Evolutionary conservation across 2,329 filamentous ascomycete genomes (phyloP).

Genomic region (Curvularia hawaiiensis): DNA sequence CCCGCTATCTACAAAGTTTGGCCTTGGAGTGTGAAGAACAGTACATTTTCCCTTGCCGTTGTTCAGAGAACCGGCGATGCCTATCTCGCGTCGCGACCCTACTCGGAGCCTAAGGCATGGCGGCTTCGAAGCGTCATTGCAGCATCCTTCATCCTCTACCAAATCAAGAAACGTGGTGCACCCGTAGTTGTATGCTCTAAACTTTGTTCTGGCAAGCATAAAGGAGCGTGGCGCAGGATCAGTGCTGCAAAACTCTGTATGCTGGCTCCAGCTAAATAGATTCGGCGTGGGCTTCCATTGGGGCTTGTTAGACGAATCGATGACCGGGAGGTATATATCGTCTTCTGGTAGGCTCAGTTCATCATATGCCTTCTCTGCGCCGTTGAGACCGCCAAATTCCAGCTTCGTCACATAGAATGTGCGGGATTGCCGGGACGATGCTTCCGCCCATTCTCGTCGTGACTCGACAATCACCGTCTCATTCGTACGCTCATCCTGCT

Average conservation of each 20-base stretch:
- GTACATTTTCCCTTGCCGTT: slow-evolving; percentile 13
- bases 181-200: slow-evolving; percentile 61
- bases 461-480: slow-evolving; percentile 68
- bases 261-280: slow-evolving; percentile 54
- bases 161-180: slow-evolving; percentile 65
- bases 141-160: slow-evolving; percentile 56
- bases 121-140: slow-evolving; percentile 30
- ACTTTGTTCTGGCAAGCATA: slow-evolving; percentile 59
- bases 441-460: slow-evolving; percentile 68
- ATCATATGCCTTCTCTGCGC: slow-evolving; percentile 6
- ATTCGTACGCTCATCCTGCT: slow-evolving; percentile 64
- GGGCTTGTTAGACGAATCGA: slow-evolving; percentile 44
- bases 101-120: slow-evolving; percentile 57
- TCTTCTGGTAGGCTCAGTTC: slow-evolving; percentile 31
- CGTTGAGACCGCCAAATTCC: slow-evolving; percentile 42
- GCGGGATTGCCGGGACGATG: slow-evolving; percentile 62
- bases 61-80: slow-evolving; percentile 18
- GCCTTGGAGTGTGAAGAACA: slow-evolving; percentile 1
- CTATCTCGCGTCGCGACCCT: slow-evolving; percentile 51
- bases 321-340: slow-evolving; percentile 33
- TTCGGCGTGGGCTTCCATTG: slow-evolving; percentile 45
- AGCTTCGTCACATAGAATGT: slow-evolving; percentile 69
- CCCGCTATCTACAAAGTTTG: slow-evolving; percentile 16
- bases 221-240: slow-evolving; percentile 51
- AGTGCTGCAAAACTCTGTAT: slow-evolving; percentile 55